phyloP scores from a whole-genome alignment of 495 filamentous ascomycete species.

The Penicillium psychrofluorescens region DNA sequence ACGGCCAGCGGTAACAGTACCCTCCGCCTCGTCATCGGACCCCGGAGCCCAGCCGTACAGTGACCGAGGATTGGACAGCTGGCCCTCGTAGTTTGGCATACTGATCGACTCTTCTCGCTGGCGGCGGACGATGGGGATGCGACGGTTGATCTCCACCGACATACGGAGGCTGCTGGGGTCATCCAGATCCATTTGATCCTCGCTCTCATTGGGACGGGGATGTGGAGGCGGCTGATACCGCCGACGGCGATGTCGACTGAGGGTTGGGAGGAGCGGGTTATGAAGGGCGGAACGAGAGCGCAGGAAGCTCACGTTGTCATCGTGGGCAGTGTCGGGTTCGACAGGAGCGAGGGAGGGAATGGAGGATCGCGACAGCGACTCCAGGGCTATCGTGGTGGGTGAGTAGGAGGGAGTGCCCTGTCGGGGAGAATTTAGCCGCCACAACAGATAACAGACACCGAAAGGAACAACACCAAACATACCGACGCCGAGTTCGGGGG shows the following conservation, averaged over 20 bases:
- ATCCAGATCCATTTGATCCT: constrained; percentile 38
- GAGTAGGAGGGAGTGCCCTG: constrained; percentile 27
- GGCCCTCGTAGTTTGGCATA: constrained; percentile 42
- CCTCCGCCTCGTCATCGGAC: constrained; percentile 45
- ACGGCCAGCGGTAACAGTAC: constrained; percentile 2
- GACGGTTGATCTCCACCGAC: constrained; percentile 34
- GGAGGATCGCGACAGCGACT: constrained; percentile 25
- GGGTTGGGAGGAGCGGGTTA: constrained; percentile 25
- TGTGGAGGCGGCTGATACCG: constrained; percentile 16
- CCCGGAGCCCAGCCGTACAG: constrained; percentile 57
- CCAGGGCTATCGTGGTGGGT: constrained; percentile 17
- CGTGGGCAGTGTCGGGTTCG: constrained; percentile 47
- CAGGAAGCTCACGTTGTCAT: constrained; percentile 54
- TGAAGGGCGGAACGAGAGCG: constrained; percentile 34
- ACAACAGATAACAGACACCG: too few species aligned
- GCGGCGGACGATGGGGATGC: constrained; percentile 34
- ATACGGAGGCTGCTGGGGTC: constrained; percentile 25
- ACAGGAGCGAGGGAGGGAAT: constrained; percentile 34
- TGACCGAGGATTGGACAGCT: constrained; percentile 38
- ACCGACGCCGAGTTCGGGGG: constrained; percentile 24
- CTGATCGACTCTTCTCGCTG: constrained; percentile 19
- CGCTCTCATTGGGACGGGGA: constrained; percentile 20
- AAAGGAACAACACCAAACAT: not conserved
- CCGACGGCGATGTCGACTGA: constrained; percentile 30
- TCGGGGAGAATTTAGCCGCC: constrained; percentile 1